These are phyloP conservation scores for Fraxinus paxiana DNA, from an alignment of 305 asterid genomes.

Conservation along the genomic window DNA sequence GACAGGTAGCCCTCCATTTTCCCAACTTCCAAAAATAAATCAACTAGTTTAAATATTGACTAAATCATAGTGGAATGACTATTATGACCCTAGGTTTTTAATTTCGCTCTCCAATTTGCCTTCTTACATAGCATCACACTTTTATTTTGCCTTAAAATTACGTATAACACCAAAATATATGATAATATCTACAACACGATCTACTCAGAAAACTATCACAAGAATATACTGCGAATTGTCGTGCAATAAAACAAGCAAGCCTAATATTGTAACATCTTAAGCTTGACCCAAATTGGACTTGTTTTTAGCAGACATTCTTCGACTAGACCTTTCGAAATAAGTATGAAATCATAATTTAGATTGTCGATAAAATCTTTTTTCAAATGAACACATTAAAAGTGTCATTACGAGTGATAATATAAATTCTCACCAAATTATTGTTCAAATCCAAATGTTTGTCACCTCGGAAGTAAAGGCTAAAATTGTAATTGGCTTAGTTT, in stretches of 20 bases:
- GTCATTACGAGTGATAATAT: not conserved
- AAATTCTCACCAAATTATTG: not conserved
- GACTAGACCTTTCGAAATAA: not conserved
- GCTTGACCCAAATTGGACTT: not conserved
- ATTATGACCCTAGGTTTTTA: not conserved
- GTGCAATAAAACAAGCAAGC: not conserved
- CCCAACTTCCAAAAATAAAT: conserved; percentile 18
- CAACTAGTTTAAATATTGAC: not conserved
- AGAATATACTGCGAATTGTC: too few species aligned
- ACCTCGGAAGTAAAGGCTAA: not conserved
- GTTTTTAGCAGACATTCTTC: not conserved
- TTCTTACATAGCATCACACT: not conserved
- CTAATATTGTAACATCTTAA: not conserved
- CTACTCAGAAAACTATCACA: not conserved
- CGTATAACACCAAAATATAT: too few species aligned
- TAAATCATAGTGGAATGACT: not conserved
- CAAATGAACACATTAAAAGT: not conserved
- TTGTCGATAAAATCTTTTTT: not conserved
- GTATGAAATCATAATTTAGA: not conserved
- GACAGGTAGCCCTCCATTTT: conserved; percentile 29
- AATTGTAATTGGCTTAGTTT: not conserved
- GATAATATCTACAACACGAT: not conserved
- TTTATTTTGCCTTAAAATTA: not conserved
- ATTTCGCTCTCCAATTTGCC: not conserved
- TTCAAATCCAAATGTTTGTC: not conserved